Evolutionary conservation across 345 rosid species (phyloP), one percentile per base, ranked within the genome.

Genomic region (Boechera stricta): DNA sequence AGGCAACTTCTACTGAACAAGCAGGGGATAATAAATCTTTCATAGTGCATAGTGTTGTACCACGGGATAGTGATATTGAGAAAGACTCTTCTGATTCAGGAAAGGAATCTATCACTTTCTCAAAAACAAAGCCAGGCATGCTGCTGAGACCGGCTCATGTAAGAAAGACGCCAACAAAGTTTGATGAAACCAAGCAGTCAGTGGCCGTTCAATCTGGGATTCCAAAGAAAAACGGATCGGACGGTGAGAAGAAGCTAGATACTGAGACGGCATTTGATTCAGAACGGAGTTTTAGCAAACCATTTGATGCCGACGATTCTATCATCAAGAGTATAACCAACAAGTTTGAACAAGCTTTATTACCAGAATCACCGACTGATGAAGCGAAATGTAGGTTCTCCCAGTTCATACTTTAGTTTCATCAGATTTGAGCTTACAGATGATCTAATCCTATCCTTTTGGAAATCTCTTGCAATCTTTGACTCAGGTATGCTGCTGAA

Each of bases 111-210:
- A 84, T 95, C 78, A 82, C 96, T 57, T 92, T 91, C 84, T 86
- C 94, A 67, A 90, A 74, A 88, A 95, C 99, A 24, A 92, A 82
- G 72, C 96, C 97, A 1, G 98, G 99, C 31, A 90, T 95, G 99
- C 79, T 91, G 74, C 90, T 93, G 49, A 90, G 88, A 82, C 99
- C 99, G 29, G 92, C 94, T 82, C 89, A 90, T 82, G 64, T 76
- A 24, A 88, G 85, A 66, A 89, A 73, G 78, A 84, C 82, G 44
- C 86, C 92, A 39, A 73, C 77, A 81, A 91, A 87, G 84, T 63
- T 33, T 62, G 91, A 87, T 38, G 73, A 84, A 28, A 89, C 86
- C 42, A 83, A 79, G 82, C 81, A 82, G 42, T 79, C 86, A 33
- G 69, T 54, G 42, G 65, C 82, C 39, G 81, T 78, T 78, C 94